Conservation (phyloP, 1,284 basidiomycete species). For the Crucibulum parvulum region DNA sequence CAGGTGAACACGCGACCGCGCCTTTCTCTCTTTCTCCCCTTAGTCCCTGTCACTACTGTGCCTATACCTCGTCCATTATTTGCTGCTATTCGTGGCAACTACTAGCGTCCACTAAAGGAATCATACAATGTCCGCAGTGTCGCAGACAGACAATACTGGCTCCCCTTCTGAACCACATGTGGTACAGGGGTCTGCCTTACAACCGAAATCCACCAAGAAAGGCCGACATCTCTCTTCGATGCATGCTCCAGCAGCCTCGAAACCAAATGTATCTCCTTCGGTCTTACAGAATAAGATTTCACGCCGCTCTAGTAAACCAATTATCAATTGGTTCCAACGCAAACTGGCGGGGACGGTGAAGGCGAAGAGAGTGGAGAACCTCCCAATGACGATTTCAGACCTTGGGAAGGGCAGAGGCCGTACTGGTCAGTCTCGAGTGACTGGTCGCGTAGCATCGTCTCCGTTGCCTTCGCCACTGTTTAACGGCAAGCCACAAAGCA, state of each 20-base stretch:
- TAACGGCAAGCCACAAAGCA: conserved; percentile 40
- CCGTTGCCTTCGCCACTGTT: conserved; percentile 39
- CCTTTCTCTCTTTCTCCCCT: too few species aligned
- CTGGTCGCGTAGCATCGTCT: conserved; percentile 46
- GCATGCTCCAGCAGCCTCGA: conserved; percentile 15
- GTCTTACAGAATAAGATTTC: conserved; percentile 60
- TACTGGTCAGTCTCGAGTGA: conserved; percentile 30
- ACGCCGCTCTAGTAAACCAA: conserved; percentile 80
- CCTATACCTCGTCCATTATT: too few species aligned
- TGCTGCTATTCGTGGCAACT: too few species aligned
- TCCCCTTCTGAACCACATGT: too few species aligned
- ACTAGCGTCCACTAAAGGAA: too few species aligned
- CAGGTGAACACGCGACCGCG: too few species aligned
- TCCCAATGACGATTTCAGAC: conserved; percentile 29
- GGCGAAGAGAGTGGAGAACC: conserved; percentile 43
- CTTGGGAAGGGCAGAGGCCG: conserved; percentile 33
- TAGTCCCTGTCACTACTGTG: too few species aligned
- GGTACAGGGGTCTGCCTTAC: too few species aligned
- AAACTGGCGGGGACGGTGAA: conserved; percentile 79
- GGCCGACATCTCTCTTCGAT: conserved; percentile 1
- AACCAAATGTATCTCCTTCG: conserved; percentile 31
- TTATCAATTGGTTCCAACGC: conserved; percentile 91
- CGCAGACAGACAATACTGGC: too few species aligned
- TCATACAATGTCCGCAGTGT: too few species aligned
- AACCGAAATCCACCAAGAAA: neutral